Evolutionary conservation across 2,329 filamentous ascomycete species (phyloP).

Genomic region (Aspergillus sp.): DNA sequence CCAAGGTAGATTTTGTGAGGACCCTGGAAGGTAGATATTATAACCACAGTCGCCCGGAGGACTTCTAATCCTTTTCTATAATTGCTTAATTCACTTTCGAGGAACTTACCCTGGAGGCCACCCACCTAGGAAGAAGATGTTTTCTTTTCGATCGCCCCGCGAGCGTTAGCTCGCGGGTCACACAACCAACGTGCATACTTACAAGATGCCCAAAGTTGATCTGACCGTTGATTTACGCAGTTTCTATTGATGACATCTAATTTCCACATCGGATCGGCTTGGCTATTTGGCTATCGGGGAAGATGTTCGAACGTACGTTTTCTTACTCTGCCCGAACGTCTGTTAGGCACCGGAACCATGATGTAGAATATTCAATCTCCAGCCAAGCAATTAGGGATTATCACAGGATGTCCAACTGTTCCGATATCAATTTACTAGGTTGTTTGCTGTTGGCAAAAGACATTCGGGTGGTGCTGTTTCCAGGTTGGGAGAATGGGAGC

Average conservation of each 20-base stretch:
- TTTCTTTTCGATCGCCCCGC: too few relatives aligned
- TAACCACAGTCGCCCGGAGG: not conserved
- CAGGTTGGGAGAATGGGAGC: not conserved
- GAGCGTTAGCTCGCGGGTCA: not conserved
- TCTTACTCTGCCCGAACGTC: not conserved
- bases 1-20: not conserved
- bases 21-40: constrained; percentile 4
- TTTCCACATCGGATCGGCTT: not conserved
- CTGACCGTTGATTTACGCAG: not conserved
- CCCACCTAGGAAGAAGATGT: too few relatives aligned
- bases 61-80: too few relatives aligned
- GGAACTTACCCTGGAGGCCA: too few relatives aligned
- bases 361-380: not conserved
- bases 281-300: not conserved
- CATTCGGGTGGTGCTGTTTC: not conserved
- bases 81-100: too few relatives aligned
- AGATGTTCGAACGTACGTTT: not conserved
- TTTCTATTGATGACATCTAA: not conserved
- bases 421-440: not conserved
- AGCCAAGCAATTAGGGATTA: not conserved
- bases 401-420: not conserved
- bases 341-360: not conserved
- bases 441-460: not conserved
- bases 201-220: too few relatives aligned
- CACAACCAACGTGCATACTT: too few relatives aligned